Percentiles rank a stretch among this genome's conserved stretches.
phyloP scores from a whole-genome alignment of 805 yeast species.

The Metschnikowia bowlesiae region DNA sequence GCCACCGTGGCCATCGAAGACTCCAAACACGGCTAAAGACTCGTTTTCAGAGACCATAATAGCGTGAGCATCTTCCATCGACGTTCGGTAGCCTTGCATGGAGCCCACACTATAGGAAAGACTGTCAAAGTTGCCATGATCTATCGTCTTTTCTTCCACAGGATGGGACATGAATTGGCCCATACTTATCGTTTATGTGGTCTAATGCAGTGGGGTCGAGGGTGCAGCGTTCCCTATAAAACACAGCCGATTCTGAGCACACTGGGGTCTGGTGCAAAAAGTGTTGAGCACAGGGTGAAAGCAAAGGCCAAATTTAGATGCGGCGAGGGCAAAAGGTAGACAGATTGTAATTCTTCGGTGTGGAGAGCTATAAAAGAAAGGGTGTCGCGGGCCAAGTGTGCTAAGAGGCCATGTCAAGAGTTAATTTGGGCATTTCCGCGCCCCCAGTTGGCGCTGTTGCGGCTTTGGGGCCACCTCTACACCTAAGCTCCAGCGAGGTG shows the following conservation, averaged over 20 bases:
- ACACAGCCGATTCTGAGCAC: not conserved
- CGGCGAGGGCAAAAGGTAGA: not conserved
- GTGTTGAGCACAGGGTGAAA: not conserved
- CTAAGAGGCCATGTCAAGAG: conserved; percentile 1
- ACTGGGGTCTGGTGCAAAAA: not conserved
- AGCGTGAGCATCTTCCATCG: conserved; percentile 75
- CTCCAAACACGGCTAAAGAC: conserved; percentile 52
- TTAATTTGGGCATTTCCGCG: conserved; percentile 1
- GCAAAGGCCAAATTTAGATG: not conserved
- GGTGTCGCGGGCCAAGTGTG: conserved; percentile 1
- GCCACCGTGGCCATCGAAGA: conserved; percentile 85
- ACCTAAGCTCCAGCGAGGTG: not conserved
- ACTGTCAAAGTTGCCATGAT: conserved; percentile 40
- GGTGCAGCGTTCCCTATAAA: not conserved
- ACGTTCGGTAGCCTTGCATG: conserved; percentile 72
- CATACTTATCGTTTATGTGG: conserved; percentile 34
- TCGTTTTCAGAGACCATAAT: conserved; percentile 45
- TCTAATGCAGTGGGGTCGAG: not conserved
- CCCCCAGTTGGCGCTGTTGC: conserved; percentile 1
- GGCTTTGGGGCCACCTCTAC: not conserved
- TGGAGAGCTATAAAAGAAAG: not conserved
- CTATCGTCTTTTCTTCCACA: conserved; percentile 60
- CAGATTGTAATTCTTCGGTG: not conserved
- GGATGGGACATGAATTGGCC: conserved; percentile 76
- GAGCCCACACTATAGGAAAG: conserved; percentile 62